These are phyloP conservation scores for Piper longum DNA, from an alignment of 164 flowering plant species.

Conservation along the genomic window DNA sequence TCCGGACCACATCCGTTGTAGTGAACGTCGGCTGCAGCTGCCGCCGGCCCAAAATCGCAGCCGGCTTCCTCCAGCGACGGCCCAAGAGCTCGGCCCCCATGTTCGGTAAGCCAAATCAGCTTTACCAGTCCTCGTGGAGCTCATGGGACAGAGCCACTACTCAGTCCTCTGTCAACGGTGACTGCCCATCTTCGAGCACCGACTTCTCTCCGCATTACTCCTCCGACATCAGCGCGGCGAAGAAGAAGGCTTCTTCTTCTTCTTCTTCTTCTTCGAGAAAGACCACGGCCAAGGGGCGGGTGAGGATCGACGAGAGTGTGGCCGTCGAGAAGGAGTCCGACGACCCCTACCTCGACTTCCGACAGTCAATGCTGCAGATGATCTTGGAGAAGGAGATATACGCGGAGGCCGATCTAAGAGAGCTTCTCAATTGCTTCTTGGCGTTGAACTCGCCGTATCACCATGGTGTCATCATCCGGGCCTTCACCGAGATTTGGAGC, in stretches of 20 bases:
- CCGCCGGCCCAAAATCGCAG: constrained; percentile 36
- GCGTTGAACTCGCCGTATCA: constrained; percentile 45
- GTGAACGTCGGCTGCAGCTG: constrained; percentile 55
- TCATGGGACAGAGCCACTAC: constrained; percentile 12
- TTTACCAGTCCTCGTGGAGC: constrained; percentile 12
- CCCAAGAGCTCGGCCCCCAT: constrained; percentile 26
- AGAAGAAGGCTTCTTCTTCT: constrained; percentile 1
- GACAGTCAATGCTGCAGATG: constrained; percentile 66
- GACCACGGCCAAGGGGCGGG: background rate
- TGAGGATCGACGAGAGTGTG: constrained; percentile 29
- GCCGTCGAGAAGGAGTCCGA: constrained; percentile 55
- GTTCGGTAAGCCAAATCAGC: background rate
- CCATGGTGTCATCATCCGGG: constrained; percentile 39
- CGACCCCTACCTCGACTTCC: constrained; percentile 60
- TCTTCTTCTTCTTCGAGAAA: background rate
- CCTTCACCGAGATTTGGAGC: constrained; percentile 52
- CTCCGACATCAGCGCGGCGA: constrained; percentile 7
- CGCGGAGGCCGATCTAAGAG: constrained; percentile 30
- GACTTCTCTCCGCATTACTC: constrained; percentile 1
- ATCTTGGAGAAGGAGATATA: constrained; percentile 50
- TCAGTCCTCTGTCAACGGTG: constrained; percentile 1
- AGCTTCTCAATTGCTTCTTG: constrained; percentile 53
- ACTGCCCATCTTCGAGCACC: constrained; percentile 6
- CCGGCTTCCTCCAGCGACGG: constrained; percentile 18
- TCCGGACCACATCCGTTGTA: constrained; percentile 22